A percentile compares a stretch with the other conserved stretches of the same genome.
Conservation (phyloP, 2,329 filamentous ascomycete species). For the Microdochium nivale region DNA sequence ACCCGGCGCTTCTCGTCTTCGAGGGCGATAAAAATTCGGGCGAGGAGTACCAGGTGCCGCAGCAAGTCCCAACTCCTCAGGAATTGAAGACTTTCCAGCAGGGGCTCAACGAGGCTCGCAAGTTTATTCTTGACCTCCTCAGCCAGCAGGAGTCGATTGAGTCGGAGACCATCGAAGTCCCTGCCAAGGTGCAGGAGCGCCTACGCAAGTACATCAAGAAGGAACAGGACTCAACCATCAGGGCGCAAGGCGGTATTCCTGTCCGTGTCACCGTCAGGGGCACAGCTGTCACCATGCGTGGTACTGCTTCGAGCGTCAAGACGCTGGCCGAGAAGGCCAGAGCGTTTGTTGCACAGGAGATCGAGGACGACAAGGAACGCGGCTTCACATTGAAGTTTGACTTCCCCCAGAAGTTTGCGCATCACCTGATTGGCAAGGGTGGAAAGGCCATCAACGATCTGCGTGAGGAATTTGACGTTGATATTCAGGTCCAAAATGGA, state of each 20-base stretch:
- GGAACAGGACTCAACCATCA: constrained; percentile 44
- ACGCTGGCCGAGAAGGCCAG: constrained; percentile 64
- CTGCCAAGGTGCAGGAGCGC: constrained; percentile 55
- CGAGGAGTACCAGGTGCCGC: constrained; percentile 44
- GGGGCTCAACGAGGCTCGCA: constrained; percentile 45
- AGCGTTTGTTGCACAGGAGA: constrained; percentile 77
- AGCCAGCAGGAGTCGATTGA: constrained; percentile 48
- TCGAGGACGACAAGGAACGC: constrained; percentile 87
- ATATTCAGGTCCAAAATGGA: constrained; percentile 85
- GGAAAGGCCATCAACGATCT: constrained; percentile 59
- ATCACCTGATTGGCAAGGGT: constrained; percentile 67
- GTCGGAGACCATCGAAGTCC: constrained; percentile 45
- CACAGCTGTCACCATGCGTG: constrained; percentile 63
- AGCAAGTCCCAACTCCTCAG: constrained; percentile 37
- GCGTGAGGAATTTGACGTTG: constrained; percentile 58
- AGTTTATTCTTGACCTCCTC: constrained; percentile 49
- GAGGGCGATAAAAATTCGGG: constrained; percentile 50
- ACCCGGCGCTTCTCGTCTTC: constrained; percentile 64
- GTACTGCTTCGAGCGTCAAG: constrained; percentile 65
- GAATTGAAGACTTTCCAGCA: constrained; percentile 46
- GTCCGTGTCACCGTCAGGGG: constrained; percentile 50
- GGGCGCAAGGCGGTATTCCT: constrained; percentile 48
- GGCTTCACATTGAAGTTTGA: constrained; percentile 81
- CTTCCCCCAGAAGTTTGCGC: constrained; percentile 91
- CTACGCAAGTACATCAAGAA: constrained; percentile 56